phyloP scores from a whole-genome alignment of 345 rosid genomes.

The Salix purpurea region DNA sequence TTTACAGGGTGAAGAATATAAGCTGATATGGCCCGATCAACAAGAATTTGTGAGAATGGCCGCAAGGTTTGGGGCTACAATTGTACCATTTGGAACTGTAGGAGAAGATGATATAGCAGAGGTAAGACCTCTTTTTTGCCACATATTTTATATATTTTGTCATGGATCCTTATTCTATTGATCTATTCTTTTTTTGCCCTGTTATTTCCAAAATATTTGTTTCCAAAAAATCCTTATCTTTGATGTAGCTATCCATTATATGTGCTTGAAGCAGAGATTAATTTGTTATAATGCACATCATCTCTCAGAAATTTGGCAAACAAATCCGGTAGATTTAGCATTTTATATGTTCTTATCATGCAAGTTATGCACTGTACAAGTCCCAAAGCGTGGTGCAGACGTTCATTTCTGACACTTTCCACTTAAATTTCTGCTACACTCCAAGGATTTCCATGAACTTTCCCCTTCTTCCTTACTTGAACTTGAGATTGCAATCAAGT shows the following conservation, averaged over 20 bases:
- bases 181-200: background rate
- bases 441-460: background rate
- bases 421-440: background rate
- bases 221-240: background rate
- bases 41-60: conserved; percentile 88
- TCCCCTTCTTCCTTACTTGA: background rate
- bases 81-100: conserved; percentile 69
- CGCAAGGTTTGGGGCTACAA: conserved; percentile 68
- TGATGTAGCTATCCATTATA: background rate
- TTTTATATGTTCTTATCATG: background rate
- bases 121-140: conserved; percentile 31
- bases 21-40: conserved; percentile 63
- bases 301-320: background rate
- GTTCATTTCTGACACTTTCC: background rate
- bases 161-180: background rate
- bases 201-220: background rate
- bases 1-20: conserved; percentile 66
- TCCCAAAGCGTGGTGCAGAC: background rate
- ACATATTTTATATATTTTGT: background rate
- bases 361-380: background rate
- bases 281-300: background rate
- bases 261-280: background rate
- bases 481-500: background rate
- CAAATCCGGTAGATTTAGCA: background rate
- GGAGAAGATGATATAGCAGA: conserved; percentile 73